These are phyloP conservation scores for Phaffomyces opuntiae DNA, from an alignment of 805 yeast genomes.

Conservation along the genomic window DNA sequence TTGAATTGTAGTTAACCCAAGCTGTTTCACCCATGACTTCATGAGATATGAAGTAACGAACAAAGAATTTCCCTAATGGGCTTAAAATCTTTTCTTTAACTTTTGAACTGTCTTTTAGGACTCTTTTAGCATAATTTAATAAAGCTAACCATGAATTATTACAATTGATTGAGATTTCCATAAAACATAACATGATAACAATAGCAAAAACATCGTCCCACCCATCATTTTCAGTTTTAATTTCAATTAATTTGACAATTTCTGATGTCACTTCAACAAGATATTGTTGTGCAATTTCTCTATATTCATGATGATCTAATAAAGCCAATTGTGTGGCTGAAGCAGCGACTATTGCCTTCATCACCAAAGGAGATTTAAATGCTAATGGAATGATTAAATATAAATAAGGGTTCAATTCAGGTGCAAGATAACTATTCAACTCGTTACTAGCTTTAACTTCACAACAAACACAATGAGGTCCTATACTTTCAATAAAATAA, in stretches of 20 bases:
- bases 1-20: conserved; percentile 24
- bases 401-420: conserved; percentile 31
- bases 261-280: conserved; percentile 24
- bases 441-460: conserved; percentile 21
- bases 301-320: conserved; percentile 24
- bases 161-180: conserved; percentile 36
- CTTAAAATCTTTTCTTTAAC: conserved; percentile 20
- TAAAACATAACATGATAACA: conserved; percentile 32
- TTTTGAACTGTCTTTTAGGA: conserved; percentile 23
- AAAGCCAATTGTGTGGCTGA: conserved; percentile 30
- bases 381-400: conserved; percentile 33
- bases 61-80: conserved; percentile 30
- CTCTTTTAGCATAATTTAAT: conserved; percentile 31
- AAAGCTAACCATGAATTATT: conserved; percentile 32
- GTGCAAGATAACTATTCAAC: conserved; percentile 14
- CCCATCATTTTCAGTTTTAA: conserved; percentile 20
- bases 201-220: conserved; percentile 38
- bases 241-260: conserved; percentile 25
- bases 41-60: conserved; percentile 33
- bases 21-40: conserved; percentile 40
- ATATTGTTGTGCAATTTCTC: conserved; percentile 23
- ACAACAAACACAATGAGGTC: conserved; percentile 34
- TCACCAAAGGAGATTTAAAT: conserved; percentile 25
- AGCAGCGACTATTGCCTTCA: conserved; percentile 30
- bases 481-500: conserved; percentile 29